Evolutionary conservation across 2,329 filamentous ascomycete genomes (phyloP).

Genomic region (Epicoccum sorghinum): DNA sequence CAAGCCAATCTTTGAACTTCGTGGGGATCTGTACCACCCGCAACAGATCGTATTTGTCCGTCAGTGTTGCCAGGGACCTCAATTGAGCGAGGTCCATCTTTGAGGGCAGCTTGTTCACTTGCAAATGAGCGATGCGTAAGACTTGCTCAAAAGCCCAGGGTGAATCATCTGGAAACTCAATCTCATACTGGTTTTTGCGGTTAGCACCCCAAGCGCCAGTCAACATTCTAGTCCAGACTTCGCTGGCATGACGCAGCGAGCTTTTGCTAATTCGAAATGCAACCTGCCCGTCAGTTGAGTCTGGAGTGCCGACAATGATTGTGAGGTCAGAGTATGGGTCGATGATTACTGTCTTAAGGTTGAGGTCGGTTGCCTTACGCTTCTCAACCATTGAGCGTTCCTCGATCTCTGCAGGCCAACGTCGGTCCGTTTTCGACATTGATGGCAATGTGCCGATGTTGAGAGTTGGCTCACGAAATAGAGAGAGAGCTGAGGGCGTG

Average conservation of each 20-base stretch:
- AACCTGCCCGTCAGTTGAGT: not conserved
- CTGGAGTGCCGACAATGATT: conserved; percentile 11
- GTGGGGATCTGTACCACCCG: too few relatives aligned
- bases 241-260: conserved; percentile 7
- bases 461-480: too few relatives aligned
- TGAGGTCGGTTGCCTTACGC: not conserved
- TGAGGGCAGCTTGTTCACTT: not conserved
- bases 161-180: conserved; percentile 10
- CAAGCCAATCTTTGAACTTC: too few relatives aligned
- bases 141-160: not conserved
- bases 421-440: too few relatives aligned
- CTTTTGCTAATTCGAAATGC: conserved; percentile 8
- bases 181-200: not conserved
- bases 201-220: conserved; percentile 9
- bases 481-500: too few relatives aligned
- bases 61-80: too few relatives aligned
- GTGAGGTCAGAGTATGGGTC: conserved; percentile 18
- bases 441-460: too few relatives aligned
- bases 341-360: not conserved
- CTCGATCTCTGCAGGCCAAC: too few relatives aligned
- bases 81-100: too few relatives aligned
- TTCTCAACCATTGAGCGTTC: too few relatives aligned
- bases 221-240: conserved; percentile 13
- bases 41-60: too few relatives aligned
- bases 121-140: conserved; percentile 6